Evolutionary conservation across 1,139 yeast species (phyloP).

Genomic region (Pichia sp.): DNA sequence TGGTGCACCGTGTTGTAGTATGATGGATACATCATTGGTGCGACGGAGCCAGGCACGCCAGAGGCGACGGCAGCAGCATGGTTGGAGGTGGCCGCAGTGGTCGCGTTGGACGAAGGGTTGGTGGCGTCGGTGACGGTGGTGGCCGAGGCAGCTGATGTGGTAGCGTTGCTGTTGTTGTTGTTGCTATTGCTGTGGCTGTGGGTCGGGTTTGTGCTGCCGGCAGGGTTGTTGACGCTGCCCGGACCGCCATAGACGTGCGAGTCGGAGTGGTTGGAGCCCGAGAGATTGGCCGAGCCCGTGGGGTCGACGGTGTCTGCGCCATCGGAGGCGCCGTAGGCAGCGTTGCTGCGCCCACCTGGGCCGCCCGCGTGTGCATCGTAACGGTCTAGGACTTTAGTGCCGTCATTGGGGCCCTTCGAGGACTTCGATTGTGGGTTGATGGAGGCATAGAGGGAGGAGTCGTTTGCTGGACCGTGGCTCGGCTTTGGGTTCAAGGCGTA

Average conservation of each 20-base stretch:
- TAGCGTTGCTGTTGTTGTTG: neutral
- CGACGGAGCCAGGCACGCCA: neutral
- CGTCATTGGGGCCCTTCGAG: neutral
- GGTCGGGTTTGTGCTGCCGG: neutral
- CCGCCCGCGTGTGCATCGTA: neutral
- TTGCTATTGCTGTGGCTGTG: neutral
- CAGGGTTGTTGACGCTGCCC: neutral
- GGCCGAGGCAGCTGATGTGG: neutral
- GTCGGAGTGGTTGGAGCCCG: neutral
- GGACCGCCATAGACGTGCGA: neutral
- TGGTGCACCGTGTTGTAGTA: constrained; percentile 2
- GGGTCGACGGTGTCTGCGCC: neutral
- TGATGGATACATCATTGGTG: constrained; percentile 4
- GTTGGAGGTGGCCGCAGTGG: neutral
- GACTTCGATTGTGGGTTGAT: neutral
- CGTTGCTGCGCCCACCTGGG: neutral
- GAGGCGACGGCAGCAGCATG: neutral
- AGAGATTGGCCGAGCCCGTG: neutral
- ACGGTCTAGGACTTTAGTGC: neutral
- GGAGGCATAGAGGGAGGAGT: neutral
- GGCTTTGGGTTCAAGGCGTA: constrained; percentile 23
- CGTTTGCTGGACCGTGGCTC: neutral
- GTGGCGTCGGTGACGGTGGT: neutral
- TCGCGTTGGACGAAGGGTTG: neutral
- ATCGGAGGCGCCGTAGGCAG: neutral